Conservation (phyloP, 2,329 filamentous ascomycete genomes). For the Ophiostoma sp. region DNA sequence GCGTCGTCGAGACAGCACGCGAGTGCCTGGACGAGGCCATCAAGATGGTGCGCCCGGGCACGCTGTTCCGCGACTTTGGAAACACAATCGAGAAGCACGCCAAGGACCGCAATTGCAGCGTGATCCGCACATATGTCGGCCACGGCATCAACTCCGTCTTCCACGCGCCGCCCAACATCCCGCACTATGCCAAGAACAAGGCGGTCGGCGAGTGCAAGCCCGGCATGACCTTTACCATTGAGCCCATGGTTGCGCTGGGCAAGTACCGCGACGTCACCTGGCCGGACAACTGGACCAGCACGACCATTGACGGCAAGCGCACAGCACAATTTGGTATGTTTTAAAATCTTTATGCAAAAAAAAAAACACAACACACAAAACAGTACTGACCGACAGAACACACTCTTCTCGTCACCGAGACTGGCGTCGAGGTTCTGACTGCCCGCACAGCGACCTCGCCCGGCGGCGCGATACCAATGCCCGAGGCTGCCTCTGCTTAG, state of each 20-base stretch:
- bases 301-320: constrained; percentile 79
- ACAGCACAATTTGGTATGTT: constrained; percentile 85
- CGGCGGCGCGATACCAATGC: constrained; percentile 65
- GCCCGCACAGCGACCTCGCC: constrained; percentile 67
- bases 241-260: constrained; percentile 94
- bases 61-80: constrained; percentile 86
- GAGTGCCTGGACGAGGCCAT: constrained; percentile 90
- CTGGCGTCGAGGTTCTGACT: constrained; percentile 77
- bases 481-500: constrained; percentile 20
- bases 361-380: background rate
- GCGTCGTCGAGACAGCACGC: constrained; percentile 83
- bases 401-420: constrained; percentile 76
- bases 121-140: constrained; percentile 93
- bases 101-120: constrained; percentile 77
- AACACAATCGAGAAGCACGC: constrained; percentile 94
- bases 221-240: constrained; percentile 98
- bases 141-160: constrained; percentile 93
- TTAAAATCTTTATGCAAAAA: no score
- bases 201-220: constrained; percentile 88
- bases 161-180: constrained; percentile 88
- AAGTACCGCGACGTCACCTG: constrained; percentile 90
- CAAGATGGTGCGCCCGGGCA: constrained; percentile 85
- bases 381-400: constrained; percentile 52
- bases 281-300: constrained; percentile 98
- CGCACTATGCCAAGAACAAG: constrained; percentile 98